phyloP scores from a whole-genome alignment of 805 yeast genomes.

The Maudiozyma barnettii region DNA sequence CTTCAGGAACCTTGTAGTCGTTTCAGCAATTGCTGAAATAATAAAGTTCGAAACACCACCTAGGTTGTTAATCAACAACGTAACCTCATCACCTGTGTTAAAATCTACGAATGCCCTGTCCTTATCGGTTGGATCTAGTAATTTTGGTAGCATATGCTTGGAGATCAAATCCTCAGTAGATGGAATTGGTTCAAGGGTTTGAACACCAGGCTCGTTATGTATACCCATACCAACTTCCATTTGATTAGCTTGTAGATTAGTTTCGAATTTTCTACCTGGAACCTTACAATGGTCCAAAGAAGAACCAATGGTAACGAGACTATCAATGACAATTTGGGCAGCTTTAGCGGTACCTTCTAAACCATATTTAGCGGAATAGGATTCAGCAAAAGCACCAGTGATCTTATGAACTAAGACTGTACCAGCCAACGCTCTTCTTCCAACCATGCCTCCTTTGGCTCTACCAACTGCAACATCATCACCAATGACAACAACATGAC shows the following conservation, averaged over 20 bases:
- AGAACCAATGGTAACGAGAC: constrained; percentile 79
- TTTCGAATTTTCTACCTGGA: constrained; percentile 65
- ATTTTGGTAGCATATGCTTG: constrained; percentile 48
- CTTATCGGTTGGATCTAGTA: constrained; percentile 52
- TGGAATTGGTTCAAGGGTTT: constrained; percentile 50
- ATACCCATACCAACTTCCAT: constrained; percentile 93
- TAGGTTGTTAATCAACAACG: constrained; percentile 68
- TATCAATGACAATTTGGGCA: constrained; percentile 53
- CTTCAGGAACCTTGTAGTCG: constrained; percentile 44
- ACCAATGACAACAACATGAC: constrained; percentile 68
- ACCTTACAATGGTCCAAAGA: constrained; percentile 84
- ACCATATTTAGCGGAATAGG: constrained; percentile 32
- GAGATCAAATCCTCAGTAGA: constrained; percentile 49
- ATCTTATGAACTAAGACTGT: constrained; percentile 79
- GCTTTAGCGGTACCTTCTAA: constrained; percentile 46
- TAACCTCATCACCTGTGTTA: constrained; percentile 51
- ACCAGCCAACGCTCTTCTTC: constrained; percentile 91
- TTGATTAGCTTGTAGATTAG: constrained; percentile 46
- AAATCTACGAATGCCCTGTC: constrained; percentile 81
- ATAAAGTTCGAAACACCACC: constrained; percentile 87
- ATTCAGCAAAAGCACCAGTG: constrained; percentile 62
- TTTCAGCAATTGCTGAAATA: constrained; percentile 59
- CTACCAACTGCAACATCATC: constrained; percentile 95
- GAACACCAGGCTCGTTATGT: constrained; percentile 88
- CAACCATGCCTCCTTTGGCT: constrained; percentile 81